phyloP scores from a whole-genome alignment of 768 basidiomycete species.

The Rhizopogon roseolus region DNA sequence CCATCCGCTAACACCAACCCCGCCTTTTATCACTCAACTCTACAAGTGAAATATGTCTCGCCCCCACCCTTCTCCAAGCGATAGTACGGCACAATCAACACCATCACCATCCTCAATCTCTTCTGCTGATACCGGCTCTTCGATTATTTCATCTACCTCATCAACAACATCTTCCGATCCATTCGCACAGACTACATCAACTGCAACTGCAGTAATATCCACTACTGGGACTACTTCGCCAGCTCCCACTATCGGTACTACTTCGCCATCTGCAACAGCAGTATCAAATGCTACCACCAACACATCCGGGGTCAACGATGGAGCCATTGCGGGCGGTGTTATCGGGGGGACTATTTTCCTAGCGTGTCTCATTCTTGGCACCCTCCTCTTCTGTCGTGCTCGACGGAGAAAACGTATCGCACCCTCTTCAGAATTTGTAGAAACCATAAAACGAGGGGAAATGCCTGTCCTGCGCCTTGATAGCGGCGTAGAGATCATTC shows the following conservation, averaged over 20 bases:
- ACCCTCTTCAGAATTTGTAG: constrained; percentile 58
- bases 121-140: neutral
- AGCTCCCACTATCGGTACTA: neutral
- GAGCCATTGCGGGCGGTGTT: constrained; percentile 50
- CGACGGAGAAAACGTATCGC: constrained; percentile 38
- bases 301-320: constrained; percentile 25
- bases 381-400: constrained; percentile 38
- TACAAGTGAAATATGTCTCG: neutral
- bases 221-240: too few relatives aligned
- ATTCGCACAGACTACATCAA: too few relatives aligned
- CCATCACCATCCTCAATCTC: neutral
- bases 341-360: constrained; percentile 44
- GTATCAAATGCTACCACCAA: constrained; percentile 6
- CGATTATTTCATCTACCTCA: neutral
- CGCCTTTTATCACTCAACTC: neutral
- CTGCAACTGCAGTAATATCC: too few relatives aligned
- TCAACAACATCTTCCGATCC: neutral
- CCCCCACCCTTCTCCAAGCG: too few relatives aligned
- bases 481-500: constrained; percentile 11
- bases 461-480: constrained; percentile 24
- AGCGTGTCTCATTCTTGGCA: constrained; percentile 25
- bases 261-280: neutral
- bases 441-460: constrained; percentile 18
- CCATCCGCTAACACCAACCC: neutral
- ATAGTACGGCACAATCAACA: too few relatives aligned